Base-by-base conservation (phyloP, 2,329 filamentous ascomycete species). In the Chalara sp. region DNA sequence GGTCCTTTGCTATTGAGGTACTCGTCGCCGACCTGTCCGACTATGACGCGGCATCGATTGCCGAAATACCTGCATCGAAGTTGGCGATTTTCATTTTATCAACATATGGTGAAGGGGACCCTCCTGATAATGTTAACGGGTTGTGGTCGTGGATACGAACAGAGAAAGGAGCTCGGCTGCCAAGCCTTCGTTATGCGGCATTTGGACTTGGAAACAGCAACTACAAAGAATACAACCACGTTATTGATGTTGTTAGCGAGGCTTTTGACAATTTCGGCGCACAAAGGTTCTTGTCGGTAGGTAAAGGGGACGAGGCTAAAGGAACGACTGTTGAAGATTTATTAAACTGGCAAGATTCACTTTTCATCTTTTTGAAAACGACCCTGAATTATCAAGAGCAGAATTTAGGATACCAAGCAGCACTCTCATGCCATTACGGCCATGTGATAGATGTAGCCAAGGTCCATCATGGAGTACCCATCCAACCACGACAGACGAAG, bases 41-140 rank as follows among this genome's bases (percentile, higher is more conserved):
- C 50, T 76, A 70, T 49, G 72, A 76, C 46, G 57, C 53, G 12
- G 46, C 45, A 13, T 29, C 31, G 12, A 45, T 54, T n/a, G 32
- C 53, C n/a, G 21, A 32, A 10, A 37, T 68, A 1, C 60, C 63
- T 1, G 33, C 47, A 3, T 51, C 51, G n/a, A 66, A 65, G 47
- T 52, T 67, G 7, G 64, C 59, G 28, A 61, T 70, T 32, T 71
- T 70, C 42, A 60, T 70, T 13, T 53, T 70, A 5, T 64, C 67
- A 0, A 71, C 70, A 1, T 71, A 67, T 39, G 70, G 70, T 11
- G 70, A 72, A 47, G 70, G 70, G 1, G 69, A 71, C n/a, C 68
- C 69, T 0, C 66, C 61, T 30, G 69, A 72, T 44, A 72, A 72
- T 52, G 61, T 67, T n/a, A n/a, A n/a, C n/a, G n/a, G n/a, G n/a